A percentile compares a stretch with the other conserved stretches of the same genome.
These are phyloP conservation scores for Entomortierella lignicola DNA, from an alignment of 192 early-diverging fungal species.

Conservation along the genomic window DNA sequence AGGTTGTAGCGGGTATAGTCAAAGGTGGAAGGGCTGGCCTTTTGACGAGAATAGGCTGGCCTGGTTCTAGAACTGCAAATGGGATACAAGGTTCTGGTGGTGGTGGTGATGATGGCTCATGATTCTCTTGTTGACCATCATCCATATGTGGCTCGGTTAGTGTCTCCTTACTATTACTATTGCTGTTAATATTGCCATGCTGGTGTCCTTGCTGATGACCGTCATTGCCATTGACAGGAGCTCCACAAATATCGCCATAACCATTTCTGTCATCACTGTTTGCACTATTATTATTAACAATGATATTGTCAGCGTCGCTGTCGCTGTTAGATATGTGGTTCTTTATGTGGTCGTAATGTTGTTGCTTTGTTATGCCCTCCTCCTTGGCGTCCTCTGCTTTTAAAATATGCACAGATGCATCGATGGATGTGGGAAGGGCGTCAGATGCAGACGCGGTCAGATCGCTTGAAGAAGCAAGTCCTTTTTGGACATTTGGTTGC, in stretches of 20 bases:
- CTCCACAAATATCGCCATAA: constrained; percentile 15
- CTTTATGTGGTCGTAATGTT: constrained; percentile 44
- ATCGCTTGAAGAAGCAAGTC: not conserved
- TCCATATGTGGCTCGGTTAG: constrained; percentile 1
- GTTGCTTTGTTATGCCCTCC: constrained; percentile 8
- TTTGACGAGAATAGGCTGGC: constrained; percentile 33
- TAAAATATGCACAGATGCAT: not conserved
- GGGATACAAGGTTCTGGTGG: constrained; percentile 42
- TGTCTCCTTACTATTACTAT: constrained; percentile 21
- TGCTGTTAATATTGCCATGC: constrained; percentile 5
- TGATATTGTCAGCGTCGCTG: not conserved
- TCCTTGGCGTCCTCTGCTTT: constrained; percentile 3
- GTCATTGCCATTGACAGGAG: constrained; percentile 20
- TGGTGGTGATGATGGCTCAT: constrained; percentile 16
- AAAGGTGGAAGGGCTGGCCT: constrained; percentile 21
- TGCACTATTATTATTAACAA: not conserved
- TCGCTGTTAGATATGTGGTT: constrained; percentile 20
- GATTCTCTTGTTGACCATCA: constrained; percentile 9
- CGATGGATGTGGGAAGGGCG: not conserved
- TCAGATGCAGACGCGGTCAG: not conserved
- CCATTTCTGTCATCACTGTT: not conserved
- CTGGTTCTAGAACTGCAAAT: constrained; percentile 40
- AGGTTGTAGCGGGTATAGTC: constrained; percentile 18
- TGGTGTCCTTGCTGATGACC: constrained; percentile 33
- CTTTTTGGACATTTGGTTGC: not conserved